These are phyloP conservation scores for Neoscytalidium dimidiatum DNA, from an alignment of 2,329 filamentous ascomycete genomes.

Conservation along the genomic window DNA sequence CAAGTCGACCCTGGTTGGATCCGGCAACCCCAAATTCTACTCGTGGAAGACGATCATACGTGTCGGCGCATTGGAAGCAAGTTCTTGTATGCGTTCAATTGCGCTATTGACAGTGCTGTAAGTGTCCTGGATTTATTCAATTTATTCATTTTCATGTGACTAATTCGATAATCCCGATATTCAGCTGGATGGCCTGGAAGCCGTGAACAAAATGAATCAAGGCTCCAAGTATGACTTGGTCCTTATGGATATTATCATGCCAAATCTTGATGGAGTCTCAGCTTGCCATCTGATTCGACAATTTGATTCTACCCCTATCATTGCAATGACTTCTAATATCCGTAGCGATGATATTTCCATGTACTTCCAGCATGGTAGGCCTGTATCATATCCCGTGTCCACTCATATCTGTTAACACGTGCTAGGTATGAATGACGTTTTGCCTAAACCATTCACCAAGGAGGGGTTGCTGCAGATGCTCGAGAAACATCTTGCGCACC, in stretches of 20 bases:
- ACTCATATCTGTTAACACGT: not conserved
- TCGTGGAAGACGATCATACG: constrained; percentile 81
- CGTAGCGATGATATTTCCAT: constrained; percentile 94
- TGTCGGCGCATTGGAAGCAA: constrained; percentile 68
- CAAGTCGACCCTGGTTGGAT: constrained; percentile 66
- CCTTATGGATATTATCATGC: constrained; percentile 80
- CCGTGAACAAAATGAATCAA: constrained; percentile 78
- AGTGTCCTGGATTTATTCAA: too few relatives aligned
- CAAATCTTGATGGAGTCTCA: constrained; percentile 89
- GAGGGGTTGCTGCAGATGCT: constrained; percentile 78
- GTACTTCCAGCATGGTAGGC: constrained; percentile 92
- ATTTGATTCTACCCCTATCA: constrained; percentile 82
- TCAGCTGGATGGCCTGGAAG: constrained; percentile 83
- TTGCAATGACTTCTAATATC: constrained; percentile 99
- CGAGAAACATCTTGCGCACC: constrained; percentile 82
- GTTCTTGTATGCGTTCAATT: constrained; percentile 66
- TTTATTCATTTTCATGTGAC: not conserved
- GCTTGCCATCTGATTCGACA: constrained; percentile 92
- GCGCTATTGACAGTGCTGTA: constrained; percentile 64
- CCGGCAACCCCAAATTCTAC: constrained; percentile 73
- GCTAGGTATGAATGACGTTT: constrained; percentile 92
- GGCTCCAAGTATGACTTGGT: constrained; percentile 65
- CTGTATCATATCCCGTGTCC: not conserved
- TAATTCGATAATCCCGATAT: constrained; percentile 28
- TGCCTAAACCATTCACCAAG: constrained; percentile 95